phyloP scores from a whole-genome alignment of 208 protist genomes.

The Leishmania aethiopica region DNA sequence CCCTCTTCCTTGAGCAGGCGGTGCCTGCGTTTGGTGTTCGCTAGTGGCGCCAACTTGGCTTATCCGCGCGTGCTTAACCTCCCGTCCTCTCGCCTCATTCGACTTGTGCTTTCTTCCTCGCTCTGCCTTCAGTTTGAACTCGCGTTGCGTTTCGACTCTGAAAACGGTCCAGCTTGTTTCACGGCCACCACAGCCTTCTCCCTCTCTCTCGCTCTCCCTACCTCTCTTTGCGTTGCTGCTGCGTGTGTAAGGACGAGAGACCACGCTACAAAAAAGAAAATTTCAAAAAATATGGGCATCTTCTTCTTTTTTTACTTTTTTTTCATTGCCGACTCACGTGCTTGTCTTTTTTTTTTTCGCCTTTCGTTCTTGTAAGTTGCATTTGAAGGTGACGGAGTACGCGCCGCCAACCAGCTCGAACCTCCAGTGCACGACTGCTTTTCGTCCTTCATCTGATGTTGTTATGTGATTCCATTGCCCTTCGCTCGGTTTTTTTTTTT shows the following conservation, averaged over 20 bases:
- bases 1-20: neutral
- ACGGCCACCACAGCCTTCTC: neutral
- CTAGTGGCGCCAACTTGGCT: neutral
- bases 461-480: neutral
- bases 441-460: neutral
- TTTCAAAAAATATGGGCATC: neutral
- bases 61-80: neutral
- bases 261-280: neutral
- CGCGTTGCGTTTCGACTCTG: neutral
- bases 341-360: slow-evolving; percentile 3
- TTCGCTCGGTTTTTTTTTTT: neutral
- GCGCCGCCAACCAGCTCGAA: neutral
- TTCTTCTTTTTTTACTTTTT: neutral
- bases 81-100: neutral
- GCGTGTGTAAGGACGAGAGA: neutral
- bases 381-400: slow-evolving; percentile 3
- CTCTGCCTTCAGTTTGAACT: neutral
- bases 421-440: neutral
- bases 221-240: neutral
- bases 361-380: neutral
- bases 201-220: neutral
- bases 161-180: neutral
- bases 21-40: neutral
- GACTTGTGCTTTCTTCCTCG: neutral
- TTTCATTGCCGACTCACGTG: neutral